These are phyloP conservation scores for Nitzschia sp. DNA, from an alignment of 108 stramenopile species.

Conservation along the genomic window DNA sequence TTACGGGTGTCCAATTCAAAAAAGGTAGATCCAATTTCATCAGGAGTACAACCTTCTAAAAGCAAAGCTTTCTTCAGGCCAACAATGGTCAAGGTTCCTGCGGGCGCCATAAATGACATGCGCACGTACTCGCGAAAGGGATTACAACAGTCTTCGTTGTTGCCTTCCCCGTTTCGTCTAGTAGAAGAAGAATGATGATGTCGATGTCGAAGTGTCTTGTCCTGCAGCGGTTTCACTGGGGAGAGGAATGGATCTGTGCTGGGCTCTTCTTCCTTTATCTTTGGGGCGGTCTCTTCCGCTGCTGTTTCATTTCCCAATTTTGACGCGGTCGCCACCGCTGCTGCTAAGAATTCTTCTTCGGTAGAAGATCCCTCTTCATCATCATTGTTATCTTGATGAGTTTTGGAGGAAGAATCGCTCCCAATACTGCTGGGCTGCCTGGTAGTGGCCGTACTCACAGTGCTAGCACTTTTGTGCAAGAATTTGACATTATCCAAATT, in stretches of 20 bases:
- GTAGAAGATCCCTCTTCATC: not conserved
- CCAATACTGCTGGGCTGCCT: not conserved
- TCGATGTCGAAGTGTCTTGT: not conserved
- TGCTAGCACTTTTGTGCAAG: slow-evolving; percentile 20
- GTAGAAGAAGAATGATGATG: no score
- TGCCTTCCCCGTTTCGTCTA: not conserved
- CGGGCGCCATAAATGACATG: slow-evolving; percentile 12
- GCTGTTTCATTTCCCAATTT: not conserved
- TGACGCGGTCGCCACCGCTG: not conserved
- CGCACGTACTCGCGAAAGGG: slow-evolving; percentile 30
- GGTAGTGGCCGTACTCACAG: not conserved
- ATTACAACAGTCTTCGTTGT: slow-evolving; percentile 10
- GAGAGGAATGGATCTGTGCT: not conserved
- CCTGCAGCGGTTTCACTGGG: not conserved
- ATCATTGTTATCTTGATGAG: not conserved
- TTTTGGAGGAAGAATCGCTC: not conserved
- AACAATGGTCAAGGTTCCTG: slow-evolving; percentile 8
- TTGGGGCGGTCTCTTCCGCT: not conserved
- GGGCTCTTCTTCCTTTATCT: not conserved
- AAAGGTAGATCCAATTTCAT: slow-evolving; percentile 58
- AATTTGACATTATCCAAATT: slow-evolving; percentile 19
- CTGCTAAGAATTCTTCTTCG: not conserved
- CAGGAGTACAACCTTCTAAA: slow-evolving; percentile 37
- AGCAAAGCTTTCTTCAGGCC: slow-evolving; percentile 33
- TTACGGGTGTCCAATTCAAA: slow-evolving; percentile 46